Percentiles rank a stretch among this genome's conserved stretches.
phyloP scores from a whole-genome alignment of 2,329 filamentous ascomycete genomes.

The Scolecobasidium constrictum region DNA sequence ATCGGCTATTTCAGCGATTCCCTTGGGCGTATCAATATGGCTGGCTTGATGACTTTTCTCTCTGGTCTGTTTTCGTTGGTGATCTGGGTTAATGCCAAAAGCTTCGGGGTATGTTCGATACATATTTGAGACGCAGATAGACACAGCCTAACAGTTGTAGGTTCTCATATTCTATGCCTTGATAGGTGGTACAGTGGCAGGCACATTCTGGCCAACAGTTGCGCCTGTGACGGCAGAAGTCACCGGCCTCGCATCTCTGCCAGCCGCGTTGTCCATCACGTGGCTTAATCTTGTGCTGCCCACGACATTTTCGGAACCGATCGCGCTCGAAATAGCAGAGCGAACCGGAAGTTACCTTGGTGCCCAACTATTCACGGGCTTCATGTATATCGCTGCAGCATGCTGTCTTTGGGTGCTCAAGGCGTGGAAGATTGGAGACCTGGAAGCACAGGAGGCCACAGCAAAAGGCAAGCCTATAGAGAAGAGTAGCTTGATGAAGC shows the following conservation, averaged over 20 bases:
- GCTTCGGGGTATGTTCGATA: conserved; percentile 42
- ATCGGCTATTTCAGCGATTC: conserved; percentile 64
- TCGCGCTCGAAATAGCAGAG: conserved; percentile 42
- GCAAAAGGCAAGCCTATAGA: neutral
- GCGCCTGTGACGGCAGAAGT: conserved; percentile 64
- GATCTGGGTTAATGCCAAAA: conserved; percentile 62
- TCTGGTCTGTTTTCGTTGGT: conserved; percentile 55
- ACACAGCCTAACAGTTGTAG: too few relatives aligned
- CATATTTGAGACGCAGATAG: neutral
- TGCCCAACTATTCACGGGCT: conserved; percentile 50
- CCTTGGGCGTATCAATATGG: conserved; percentile 64
- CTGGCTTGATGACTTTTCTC: conserved; percentile 51
- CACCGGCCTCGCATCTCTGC: conserved; percentile 57
- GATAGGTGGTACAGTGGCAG: conserved; percentile 54
- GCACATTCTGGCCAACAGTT: conserved; percentile 40
- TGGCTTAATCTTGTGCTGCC: conserved; percentile 65
- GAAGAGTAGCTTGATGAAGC: neutral
- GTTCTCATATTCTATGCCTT: conserved; percentile 61
- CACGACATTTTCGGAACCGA: conserved; percentile 50
- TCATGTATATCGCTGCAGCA: conserved; percentile 50
- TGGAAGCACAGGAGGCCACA: conserved; percentile 24
- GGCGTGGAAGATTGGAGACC: conserved; percentile 49
- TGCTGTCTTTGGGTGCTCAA: conserved; percentile 42
- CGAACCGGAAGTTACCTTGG: conserved; percentile 42
- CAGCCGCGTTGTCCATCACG: conserved; percentile 57